A percentile compares a stretch with the other conserved stretches of the same genome.
Conservation (phyloP, 2,329 filamentous ascomycete species). For the Talaromyces atroroseus region DNA sequence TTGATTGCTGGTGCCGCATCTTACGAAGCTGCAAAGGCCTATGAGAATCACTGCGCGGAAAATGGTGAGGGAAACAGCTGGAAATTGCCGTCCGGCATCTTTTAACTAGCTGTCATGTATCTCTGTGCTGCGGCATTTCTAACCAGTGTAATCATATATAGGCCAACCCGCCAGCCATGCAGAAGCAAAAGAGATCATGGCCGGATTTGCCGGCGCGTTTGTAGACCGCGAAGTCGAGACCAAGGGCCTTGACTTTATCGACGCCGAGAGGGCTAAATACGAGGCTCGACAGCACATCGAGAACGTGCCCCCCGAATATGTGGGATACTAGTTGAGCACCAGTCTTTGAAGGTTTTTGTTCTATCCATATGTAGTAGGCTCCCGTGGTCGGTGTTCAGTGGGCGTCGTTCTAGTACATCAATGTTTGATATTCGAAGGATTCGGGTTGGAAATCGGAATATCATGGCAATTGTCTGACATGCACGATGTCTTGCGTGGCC, state of each 20-base stretch:
- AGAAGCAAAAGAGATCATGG: conserved; percentile 72
- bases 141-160: conserved; percentile 24
- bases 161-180: conserved; percentile 64
- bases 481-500: no score
- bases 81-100: neutral
- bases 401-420: neutral
- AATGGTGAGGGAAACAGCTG: conserved; percentile 46
- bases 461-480: no score
- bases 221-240: conserved; percentile 69
- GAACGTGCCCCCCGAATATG: neutral
- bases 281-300: conserved; percentile 48
- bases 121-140: neutral
- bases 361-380: neutral
- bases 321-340: neutral
- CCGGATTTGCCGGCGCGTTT: conserved; percentile 69
- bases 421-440: neutral
- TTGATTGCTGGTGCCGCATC: conserved; percentile 68
- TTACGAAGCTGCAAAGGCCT: conserved; percentile 75
- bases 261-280: conserved; percentile 55
- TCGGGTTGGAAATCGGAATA: no score
- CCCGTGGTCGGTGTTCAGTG: neutral
- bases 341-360: neutral
- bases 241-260: conserved; percentile 56
- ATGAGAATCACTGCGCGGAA: conserved; percentile 65
- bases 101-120: neutral